Base-by-base conservation (phyloP, 208 protist species). In the Leishmania gerbilli region DNA sequence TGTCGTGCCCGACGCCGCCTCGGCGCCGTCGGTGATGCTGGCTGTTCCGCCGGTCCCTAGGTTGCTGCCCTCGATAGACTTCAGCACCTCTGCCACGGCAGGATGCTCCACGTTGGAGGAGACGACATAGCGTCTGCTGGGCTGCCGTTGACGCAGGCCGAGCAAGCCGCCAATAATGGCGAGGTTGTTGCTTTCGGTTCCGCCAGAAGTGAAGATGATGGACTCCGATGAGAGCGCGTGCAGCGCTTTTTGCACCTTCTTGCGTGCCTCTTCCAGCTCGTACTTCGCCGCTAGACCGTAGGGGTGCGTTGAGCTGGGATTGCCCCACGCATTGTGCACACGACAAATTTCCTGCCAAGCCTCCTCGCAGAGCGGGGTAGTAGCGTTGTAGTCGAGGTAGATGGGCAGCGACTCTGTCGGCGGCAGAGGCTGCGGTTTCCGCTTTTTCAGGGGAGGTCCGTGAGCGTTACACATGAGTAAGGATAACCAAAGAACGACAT, bases 371-470 rank as follows among this genome's bases (percentile, higher is more conserved):
- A 99, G 87, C 1, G 96, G 95, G 1, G 97, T 98, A 5, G 96
- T 99, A 49, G 97, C 97, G 82, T 99, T 98, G 84, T 97, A 95
- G 86, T 99, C 97, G 42, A 99, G 88, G 82, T 99, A 99, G 67
- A 99, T 97, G 37, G 95, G 95, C 3, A 90, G 65, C 15, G 92
- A 87, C 56, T 96, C 90, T 4, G 87, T 82, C 19, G 74, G 51
- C 11, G 86, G 68, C 13, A 96, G 84, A 51, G 90, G 89, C 69
- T 90, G 88, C n/a, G 93, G 91, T 67, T 79, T 83, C 0, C 83
- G 84, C 76, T 88, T 87, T 69, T 93, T 92, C 58, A 96, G 87
- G 64, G 93, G 93, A 8, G 88, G 88, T 19, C 92, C 91, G 8
- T 91, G 83, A 55, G 89, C 85, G 74, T 92, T 95, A 58, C 95